Percentiles rank a stretch among this genome's conserved stretches.
Conservation (phyloP, 2,329 filamentous ascomycete genomes). For the Calonectria multiphialidica region DNA sequence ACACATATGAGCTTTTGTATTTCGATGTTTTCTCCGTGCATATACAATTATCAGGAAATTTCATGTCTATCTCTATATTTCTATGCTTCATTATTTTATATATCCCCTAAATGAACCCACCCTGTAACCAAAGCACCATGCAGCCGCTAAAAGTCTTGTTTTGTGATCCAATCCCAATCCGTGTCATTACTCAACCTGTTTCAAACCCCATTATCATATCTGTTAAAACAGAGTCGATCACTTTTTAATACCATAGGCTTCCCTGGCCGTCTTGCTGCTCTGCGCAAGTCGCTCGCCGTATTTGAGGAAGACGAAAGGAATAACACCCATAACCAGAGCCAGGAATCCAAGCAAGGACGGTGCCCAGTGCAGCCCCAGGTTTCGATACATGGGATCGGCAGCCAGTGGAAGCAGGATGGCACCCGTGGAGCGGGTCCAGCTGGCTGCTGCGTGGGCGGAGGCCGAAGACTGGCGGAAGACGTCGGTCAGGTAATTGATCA, state of each 20-base stretch:
- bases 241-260: conserved; percentile 36
- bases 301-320: conserved; percentile 48
- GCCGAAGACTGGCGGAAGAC: conserved; percentile 49
- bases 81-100: background rate
- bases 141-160: background rate
- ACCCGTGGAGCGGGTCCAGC: conserved; percentile 48
- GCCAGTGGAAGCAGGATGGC: conserved; percentile 49
- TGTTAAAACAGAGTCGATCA: background rate
- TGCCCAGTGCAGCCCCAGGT: conserved; percentile 50
- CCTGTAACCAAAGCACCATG: background rate
- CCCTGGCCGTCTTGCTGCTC: conserved; percentile 43
- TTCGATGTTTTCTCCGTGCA: no score
- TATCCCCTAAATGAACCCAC: background rate
- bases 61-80: no score
- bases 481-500: conserved; percentile 51
- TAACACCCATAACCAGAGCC: conserved; percentile 45
- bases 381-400: conserved; percentile 47
- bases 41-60: no score
- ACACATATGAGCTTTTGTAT: no score
- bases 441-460: conserved; percentile 50
- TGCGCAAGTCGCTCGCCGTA: conserved; percentile 46
- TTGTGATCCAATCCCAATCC: background rate
- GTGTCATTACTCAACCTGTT: background rate
- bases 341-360: conserved; percentile 50
- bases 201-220: background rate